Percentiles rank a stretch among this genome's conserved stretches.
Evolutionary conservation across 108 stramenopile species (phyloP).

Genomic region (Seminavis robusta): DNA sequence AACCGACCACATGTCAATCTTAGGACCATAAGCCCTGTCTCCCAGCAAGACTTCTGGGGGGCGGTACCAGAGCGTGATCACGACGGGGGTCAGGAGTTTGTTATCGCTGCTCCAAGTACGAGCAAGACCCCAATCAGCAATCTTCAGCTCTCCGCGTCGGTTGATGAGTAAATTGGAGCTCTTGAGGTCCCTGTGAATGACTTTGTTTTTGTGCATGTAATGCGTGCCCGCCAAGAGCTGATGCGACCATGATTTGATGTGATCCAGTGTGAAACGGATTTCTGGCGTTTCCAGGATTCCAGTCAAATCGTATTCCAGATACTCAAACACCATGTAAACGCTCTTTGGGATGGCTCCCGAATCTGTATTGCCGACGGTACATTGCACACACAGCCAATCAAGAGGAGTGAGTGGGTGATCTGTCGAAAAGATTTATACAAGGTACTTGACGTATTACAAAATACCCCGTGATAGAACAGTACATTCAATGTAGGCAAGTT

Average conservation of each 20-base stretch:
- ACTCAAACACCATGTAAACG: conserved; percentile 96
- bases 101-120: conserved; percentile 86
- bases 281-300: conserved; percentile 82
- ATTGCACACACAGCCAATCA: conserved; percentile 11
- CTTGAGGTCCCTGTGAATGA: conserved; percentile 94
- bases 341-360: conserved; percentile 79
- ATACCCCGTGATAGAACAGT: conserved; percentile 54
- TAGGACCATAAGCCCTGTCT: conserved; percentile 70
- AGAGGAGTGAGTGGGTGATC: too few species aligned
- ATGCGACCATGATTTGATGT: conserved; percentile 88
- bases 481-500: conserved; percentile 66
- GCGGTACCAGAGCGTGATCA: conserved; percentile 96
- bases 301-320: conserved; percentile 87
- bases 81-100: conserved; percentile 89
- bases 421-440: conserved; percentile 27
- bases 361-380: conserved; percentile 20
- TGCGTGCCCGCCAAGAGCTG: conserved; percentile 89
- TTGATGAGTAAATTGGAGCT: conserved; percentile 91
- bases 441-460: conserved; percentile 24
- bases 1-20: conserved; percentile 96
- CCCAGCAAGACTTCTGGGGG: conserved; percentile 95
- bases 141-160: conserved; percentile 87
- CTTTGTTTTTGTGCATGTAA: conserved; percentile 93
- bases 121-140: conserved; percentile 96
- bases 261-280: conserved; percentile 78